Conservation (phyloP, 768 basidiomycete genomes). For the Leccinum variicolor region DNA sequence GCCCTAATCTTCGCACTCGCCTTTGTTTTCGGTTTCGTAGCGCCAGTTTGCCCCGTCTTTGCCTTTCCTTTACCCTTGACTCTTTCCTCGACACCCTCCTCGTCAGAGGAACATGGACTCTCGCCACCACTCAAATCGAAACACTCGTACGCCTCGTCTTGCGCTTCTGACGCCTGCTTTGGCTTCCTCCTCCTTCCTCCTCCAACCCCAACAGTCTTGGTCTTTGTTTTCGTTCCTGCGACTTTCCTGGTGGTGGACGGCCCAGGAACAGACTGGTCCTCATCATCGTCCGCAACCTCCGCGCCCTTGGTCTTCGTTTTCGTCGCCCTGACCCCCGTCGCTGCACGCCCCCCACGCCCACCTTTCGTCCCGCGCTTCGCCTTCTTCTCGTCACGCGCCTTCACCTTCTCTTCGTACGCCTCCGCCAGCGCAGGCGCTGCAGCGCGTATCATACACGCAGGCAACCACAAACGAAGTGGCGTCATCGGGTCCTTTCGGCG, state of each 20-base stretch:
- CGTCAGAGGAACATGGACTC: conserved; percentile 19
- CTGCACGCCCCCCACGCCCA: conserved; percentile 1
- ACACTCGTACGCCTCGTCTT: conserved; percentile 27
- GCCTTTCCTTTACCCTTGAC: conserved; percentile 11
- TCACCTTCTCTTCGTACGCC: conserved; percentile 57
- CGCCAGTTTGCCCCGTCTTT: neutral
- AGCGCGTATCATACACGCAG: conserved; percentile 69
- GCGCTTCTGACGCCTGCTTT: conserved; percentile 23
- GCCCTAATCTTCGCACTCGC: neutral
- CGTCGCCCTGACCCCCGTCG: neutral
- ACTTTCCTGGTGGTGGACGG: conserved; percentile 5
- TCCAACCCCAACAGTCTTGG: conserved; percentile 4
- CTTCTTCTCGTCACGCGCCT: conserved; percentile 46
- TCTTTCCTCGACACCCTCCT: neutral
- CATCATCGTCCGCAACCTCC: neutral
- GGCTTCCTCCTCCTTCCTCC: conserved; percentile 15
- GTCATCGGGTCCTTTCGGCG: conserved; percentile 40
- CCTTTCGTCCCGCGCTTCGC: conserved; percentile 22
- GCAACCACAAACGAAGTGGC: conserved; percentile 74
- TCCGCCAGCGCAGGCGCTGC: conserved; percentile 65
- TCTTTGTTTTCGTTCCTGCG: conserved; percentile 5
- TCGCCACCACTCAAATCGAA: conserved; percentile 24
- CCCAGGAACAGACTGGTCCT: neutral
- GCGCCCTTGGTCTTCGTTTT: conserved; percentile 1
- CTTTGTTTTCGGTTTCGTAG: neutral